Base-by-base conservation (phyloP, 169 alveolate species). In the Perkinsus chesapeaki region DNA sequence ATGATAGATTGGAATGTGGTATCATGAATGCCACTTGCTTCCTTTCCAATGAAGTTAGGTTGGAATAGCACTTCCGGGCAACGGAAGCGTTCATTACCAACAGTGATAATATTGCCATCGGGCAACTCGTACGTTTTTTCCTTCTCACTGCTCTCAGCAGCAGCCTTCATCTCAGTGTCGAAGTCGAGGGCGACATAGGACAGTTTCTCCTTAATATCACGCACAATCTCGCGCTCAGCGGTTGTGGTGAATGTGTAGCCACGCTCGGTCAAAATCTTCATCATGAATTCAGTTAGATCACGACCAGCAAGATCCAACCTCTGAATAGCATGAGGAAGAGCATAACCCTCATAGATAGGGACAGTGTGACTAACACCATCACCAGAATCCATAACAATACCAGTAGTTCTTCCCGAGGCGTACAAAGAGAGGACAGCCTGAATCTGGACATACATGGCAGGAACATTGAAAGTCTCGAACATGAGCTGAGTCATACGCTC, bases 281-380 rank as follows among this genome's bases (percentile, higher is more conserved):
- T 97, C 97, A 98, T 94, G 97, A 96, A 97, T 72, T 98, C 98
- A 10, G 99, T 98, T 73, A 98, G 95, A 95, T 98, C 99, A 91
- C 99, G 96, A 39, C 99, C 99, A 7, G 99, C 99, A 93, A 99
- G 95, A 92, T 98, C 98, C 72, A 98, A 95, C 92, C 99, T 96
- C 96, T 95, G 95, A 92, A 99, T 98, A 16, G 99, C 99, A 93
- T 98, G 98, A 31, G 99, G 99, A 39, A 99, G 97, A 37, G 99
- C 99, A 95, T 98, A 99, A 39, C 99, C 99, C 95, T 99, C 99
- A 95, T 98, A 98, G 92, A 99, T 99, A n/a, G 99, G 99, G 73
- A 99, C 99, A 39, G 99, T 98, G 97, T 98, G 99, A 27, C 99
- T 96, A 23, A 98, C 99, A 91, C 99, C 99, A 93, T 99, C 99